These are phyloP conservation scores for Globisporangium abappressorium DNA, from an alignment of 352 stramenopile species.

Conservation along the genomic window DNA sequence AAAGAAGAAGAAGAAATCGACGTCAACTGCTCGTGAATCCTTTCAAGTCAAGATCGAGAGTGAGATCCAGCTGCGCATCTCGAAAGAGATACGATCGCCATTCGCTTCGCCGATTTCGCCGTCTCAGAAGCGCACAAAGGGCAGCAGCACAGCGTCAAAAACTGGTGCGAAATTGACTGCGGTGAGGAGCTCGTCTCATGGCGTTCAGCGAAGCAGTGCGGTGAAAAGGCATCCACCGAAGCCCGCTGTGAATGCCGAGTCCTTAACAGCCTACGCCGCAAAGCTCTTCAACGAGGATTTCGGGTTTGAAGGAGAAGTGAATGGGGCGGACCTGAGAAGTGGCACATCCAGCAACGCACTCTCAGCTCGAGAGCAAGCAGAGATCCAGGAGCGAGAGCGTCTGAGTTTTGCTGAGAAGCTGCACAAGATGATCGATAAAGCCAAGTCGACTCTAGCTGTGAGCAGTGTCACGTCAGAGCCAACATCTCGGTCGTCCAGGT, in stretches of 20 bases:
- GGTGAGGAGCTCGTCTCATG: neutral
- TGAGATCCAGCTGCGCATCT: constrained; percentile 36
- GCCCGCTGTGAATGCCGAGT: constrained; percentile 26
- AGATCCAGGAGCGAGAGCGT: constrained; percentile 51
- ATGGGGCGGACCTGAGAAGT: neutral
- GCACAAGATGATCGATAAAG: constrained; percentile 87
- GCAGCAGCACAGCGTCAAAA: neutral
- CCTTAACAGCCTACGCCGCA: constrained; percentile 60
- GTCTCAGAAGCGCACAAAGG: constrained; percentile 17
- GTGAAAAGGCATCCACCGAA: neutral
- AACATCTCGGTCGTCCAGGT: neutral
- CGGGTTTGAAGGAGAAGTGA: constrained; percentile 6
- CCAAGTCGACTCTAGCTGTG: constrained; percentile 54
- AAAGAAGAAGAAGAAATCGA: constrained; percentile 28
- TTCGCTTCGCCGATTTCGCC: constrained; percentile 30
- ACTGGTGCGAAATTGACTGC: neutral
- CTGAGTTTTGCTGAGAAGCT: constrained; percentile 84
- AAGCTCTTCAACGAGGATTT: constrained; percentile 62
- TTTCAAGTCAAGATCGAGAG: constrained; percentile 47
- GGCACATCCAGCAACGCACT: constrained; percentile 16
- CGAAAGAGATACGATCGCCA: constrained; percentile 26
- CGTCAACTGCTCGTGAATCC: neutral
- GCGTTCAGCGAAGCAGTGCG: constrained; percentile 9
- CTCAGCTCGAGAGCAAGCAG: constrained; percentile 29
- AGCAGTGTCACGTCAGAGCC: constrained; percentile 11